A percentile compares a stretch with the other conserved stretches of the same genome.
Evolutionary conservation across 129 eudicot species (phyloP).

Genomic region (Flaveria trinervia): DNA sequence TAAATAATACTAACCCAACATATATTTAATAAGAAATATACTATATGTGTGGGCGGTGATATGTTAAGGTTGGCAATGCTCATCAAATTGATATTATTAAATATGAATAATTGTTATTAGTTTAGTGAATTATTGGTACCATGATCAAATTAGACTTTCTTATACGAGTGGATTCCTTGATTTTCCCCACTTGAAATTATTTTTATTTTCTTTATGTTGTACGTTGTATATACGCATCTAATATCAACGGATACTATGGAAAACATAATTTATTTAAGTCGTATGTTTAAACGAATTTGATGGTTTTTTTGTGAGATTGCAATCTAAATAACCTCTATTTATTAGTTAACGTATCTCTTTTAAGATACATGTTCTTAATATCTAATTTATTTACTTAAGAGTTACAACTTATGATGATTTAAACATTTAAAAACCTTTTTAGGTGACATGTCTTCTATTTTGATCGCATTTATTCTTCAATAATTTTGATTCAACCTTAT

Average conservation of each 20-base stretch:
- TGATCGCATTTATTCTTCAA: neutral
- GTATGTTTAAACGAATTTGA: neutral
- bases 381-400: neutral
- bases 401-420: neutral
- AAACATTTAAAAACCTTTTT: neutral
- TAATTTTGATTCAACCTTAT: neutral
- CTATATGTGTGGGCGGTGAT: slow-evolving; percentile 16
- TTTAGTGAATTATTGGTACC: slow-evolving; percentile 34
- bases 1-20: slow-evolving; percentile 9
- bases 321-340: no score
- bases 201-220: neutral
- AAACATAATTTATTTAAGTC: neutral
- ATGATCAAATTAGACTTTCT: slow-evolving; percentile 36
- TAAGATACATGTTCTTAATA: neutral
- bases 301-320: neutral
- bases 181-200: slow-evolving; percentile 18
- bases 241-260: neutral
- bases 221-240: neutral
- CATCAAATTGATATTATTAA: slow-evolving; percentile 24
- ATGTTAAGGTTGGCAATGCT: slow-evolving; percentile 30
- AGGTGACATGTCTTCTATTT: neutral
- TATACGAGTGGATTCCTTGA: slow-evolving; percentile 34
- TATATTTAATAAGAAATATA: slow-evolving; percentile 15
- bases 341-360: neutral
- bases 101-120: slow-evolving; percentile 1